Evolutionary conservation across 352 stramenopile genomes (phyloP).

Genomic region (Phytophthora syringae): DNA sequence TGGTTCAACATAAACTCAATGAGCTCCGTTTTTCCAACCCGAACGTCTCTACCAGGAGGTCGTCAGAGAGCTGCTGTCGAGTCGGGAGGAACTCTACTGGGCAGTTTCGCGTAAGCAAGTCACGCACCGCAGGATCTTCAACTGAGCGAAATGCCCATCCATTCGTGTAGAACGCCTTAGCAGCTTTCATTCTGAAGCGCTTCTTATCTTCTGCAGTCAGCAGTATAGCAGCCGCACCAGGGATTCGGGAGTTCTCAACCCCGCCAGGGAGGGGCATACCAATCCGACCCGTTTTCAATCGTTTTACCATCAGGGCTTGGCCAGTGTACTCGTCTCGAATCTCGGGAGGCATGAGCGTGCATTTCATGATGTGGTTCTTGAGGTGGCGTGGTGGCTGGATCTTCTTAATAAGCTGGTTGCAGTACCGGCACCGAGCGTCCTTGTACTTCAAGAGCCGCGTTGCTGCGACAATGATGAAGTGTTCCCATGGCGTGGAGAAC

Average conservation of each 20-base stretch:
- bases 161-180: not conserved
- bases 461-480: not conserved
- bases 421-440: conserved; percentile 2
- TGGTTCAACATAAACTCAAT: not conserved
- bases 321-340: conserved; percentile 1
- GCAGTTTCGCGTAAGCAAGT: not conserved
- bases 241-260: not conserved
- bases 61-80: not conserved
- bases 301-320: not conserved
- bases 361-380: not conserved
- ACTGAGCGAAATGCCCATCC: not conserved
- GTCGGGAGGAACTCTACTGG: not conserved
- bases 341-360: not conserved
- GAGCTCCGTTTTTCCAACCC: not conserved
- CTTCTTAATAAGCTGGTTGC: not conserved
- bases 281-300: not conserved
- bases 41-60: not conserved
- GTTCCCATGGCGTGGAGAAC: not conserved
- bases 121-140: not conserved
- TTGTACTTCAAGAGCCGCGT: conserved; percentile 8
- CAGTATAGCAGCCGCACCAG: not conserved
- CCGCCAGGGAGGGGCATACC: not conserved
- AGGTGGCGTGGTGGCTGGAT: not conserved
- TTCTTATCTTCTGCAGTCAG: not conserved
- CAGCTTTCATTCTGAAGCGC: not conserved